A percentile compares a stretch with the other conserved stretches of the same genome.
These are phyloP conservation scores for Nicotiana knightiana DNA, from an alignment of 257 asterid species.

Conservation along the genomic window DNA sequence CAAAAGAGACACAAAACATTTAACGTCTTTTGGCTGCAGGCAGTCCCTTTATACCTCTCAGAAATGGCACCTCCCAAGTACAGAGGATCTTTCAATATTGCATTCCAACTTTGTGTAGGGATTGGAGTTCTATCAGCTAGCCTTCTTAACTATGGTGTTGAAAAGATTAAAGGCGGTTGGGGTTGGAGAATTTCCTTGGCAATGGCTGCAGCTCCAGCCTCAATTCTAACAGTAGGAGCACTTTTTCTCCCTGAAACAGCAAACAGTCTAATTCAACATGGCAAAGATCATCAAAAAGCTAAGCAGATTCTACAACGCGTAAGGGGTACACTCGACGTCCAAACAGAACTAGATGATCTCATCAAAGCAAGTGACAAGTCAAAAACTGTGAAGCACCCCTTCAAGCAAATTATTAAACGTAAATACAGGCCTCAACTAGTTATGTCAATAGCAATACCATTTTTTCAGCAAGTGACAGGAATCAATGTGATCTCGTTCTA, in stretches of 20 bases:
- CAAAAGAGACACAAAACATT: too few relatives aligned
- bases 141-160: conserved; percentile 37
- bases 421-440: conserved; percentile 49
- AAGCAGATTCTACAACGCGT: conserved; percentile 23
- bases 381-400: conserved; percentile 29
- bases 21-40: conserved; percentile 14
- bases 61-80: conserved; percentile 52
- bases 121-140: conserved; percentile 41
- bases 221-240: conserved; percentile 27
- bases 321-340: conserved; percentile 44
- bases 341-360: conserved; percentile 44
- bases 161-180: conserved; percentile 50
- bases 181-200: conserved; percentile 61
- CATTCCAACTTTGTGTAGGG: conserved; percentile 36
- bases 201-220: conserved; percentile 32
- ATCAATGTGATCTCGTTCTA: conserved; percentile 57
- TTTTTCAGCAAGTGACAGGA: conserved; percentile 55
- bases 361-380: conserved; percentile 35
- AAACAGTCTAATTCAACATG: conserved; percentile 38
- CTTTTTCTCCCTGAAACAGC: conserved; percentile 60
- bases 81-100: conserved; percentile 53
- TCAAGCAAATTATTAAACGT: conserved; percentile 16
- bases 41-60: conserved; percentile 60
- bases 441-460: conserved; percentile 54
- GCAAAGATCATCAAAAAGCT: conserved; percentile 29